phyloP scores from a whole-genome alignment of 345 rosid genomes.

The Populus simonii region DNA sequence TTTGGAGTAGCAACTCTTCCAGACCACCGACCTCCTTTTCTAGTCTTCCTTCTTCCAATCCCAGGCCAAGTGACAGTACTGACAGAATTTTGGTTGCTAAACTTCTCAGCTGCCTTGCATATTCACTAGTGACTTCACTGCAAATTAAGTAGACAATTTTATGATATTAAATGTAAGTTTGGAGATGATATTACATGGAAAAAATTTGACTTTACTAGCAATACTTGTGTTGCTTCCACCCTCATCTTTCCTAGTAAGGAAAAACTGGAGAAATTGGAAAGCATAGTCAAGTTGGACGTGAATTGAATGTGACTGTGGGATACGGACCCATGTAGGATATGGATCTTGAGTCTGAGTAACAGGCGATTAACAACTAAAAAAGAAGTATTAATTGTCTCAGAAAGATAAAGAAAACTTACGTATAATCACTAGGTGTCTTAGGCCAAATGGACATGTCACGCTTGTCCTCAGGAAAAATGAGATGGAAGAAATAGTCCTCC shows the following conservation, averaged over 20 bases:
- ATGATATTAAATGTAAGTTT: neutral
- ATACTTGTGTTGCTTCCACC: neutral
- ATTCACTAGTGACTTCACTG: slow-evolving; percentile 75
- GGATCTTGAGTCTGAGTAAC: neutral
- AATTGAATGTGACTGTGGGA: neutral
- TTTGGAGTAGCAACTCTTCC: slow-evolving; percentile 79
- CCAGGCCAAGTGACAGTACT: slow-evolving; percentile 63
- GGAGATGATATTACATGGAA: neutral
- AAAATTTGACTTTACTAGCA: neutral
- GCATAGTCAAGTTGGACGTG: neutral
- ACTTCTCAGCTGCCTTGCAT: slow-evolving; percentile 67
- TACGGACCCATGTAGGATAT: neutral
- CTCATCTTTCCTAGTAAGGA: neutral
- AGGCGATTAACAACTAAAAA: neutral
- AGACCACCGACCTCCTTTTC: slow-evolving; percentile 88
- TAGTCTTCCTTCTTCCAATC: slow-evolving; percentile 75
- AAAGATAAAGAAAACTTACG: slow-evolving; percentile 38
- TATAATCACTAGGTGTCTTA: slow-evolving; percentile 64
- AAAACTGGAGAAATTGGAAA: neutral
- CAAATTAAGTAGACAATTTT: neutral
- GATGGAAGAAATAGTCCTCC: slow-evolving; percentile 95
- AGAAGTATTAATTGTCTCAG: neutral
- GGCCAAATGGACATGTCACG: slow-evolving; percentile 88
- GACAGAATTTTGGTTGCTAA: slow-evolving; percentile 63
- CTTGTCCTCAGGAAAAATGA: slow-evolving; percentile 72